Percentiles rank a stretch among this genome's conserved stretches.
phyloP scores from a whole-genome alignment of 192 early-diverging fungal species.

The Coemansia sp. region DNA sequence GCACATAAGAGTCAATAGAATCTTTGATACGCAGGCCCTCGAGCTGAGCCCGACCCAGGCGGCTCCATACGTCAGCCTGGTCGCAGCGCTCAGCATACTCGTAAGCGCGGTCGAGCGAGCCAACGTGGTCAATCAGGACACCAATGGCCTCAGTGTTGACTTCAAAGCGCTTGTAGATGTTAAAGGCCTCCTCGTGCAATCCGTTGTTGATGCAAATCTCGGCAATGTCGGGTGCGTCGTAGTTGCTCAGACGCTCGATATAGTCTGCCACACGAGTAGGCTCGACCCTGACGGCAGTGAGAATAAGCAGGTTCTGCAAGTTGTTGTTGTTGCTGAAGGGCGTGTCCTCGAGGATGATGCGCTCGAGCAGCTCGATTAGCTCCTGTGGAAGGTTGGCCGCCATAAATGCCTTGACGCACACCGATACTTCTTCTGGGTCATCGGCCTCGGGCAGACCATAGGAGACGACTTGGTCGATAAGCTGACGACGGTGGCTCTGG shows the following conservation, averaged over 20 bases:
- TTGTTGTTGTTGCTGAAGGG: constrained; percentile 95
- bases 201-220: constrained; percentile 88
- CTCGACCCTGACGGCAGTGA: constrained; percentile 97
- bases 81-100: constrained; percentile 95
- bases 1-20: constrained; percentile 96
- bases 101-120: constrained; percentile 91
- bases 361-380: constrained; percentile 96
- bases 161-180: constrained; percentile 94
- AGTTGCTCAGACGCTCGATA: constrained; percentile 92
- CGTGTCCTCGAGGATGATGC: constrained; percentile 90
- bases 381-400: constrained; percentile 93
- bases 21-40: constrained; percentile 89
- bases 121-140: constrained; percentile 91
- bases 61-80: constrained; percentile 91
- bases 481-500: constrained; percentile 71
- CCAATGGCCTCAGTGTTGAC: constrained; percentile 86
- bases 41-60: constrained; percentile 93
- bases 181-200: constrained; percentile 94
- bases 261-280: constrained; percentile 93
- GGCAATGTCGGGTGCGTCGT: constrained; percentile 97
- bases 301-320: constrained; percentile 95
- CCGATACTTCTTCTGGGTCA: constrained; percentile 97
- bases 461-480: constrained; percentile 93
- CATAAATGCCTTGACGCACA: constrained; percentile 99
- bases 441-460: constrained; percentile 91